Evolutionary conservation across 176 grass and related monocot genomes (phyloP), one percentile per base, ranked within the genome.

Genomic region (Ampelocalamus luodianensis): DNA sequence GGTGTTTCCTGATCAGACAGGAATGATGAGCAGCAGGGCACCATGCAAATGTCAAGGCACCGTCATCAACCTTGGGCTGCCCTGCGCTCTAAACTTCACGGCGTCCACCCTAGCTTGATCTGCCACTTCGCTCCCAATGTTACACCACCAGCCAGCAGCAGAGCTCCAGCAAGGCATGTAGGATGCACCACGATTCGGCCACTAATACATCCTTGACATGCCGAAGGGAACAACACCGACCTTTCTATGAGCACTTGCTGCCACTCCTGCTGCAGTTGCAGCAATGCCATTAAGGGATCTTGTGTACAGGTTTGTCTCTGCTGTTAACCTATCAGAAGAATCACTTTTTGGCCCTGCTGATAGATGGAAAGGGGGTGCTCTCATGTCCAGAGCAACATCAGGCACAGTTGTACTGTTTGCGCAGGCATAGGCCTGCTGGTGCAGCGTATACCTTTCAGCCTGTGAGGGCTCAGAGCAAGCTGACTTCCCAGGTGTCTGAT

Each of bases 361-460:
- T 63, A 89, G 78, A 78, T 92, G 92, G 71, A 93, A 99, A 64
- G 89, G 96, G 55, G 96, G 78, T 69, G 96, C 93, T 85, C 96
- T 93, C 96, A 94, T 98, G 91, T 99, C 91, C 24, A 99, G 87
- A 83, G 90, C 83, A 73, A 99, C 87, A 60, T 96, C 90, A 16
- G 93, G 36, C n/a, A 89, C 80, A 34, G 88, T 71, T 53, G 87
- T 86, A 50, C 85, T 90, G 74, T 91, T 88, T 68, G 86, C 64
- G 14, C 88, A 89, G 51, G 87, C 71, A 67, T 91, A 86, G 15
- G 77, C 81, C 79, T 85, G 87, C 85, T 90, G 86, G 76, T 91
- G 82, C 77, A 79, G 83, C 69, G 49, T 39, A 51, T 93, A 91
- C 78, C 80, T 79, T 89, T 92, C 93, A 37, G 89, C 83, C 87